Conservation (phyloP, 2,329 filamentous ascomycete genomes). For the Monosporascus sp. region DNA sequence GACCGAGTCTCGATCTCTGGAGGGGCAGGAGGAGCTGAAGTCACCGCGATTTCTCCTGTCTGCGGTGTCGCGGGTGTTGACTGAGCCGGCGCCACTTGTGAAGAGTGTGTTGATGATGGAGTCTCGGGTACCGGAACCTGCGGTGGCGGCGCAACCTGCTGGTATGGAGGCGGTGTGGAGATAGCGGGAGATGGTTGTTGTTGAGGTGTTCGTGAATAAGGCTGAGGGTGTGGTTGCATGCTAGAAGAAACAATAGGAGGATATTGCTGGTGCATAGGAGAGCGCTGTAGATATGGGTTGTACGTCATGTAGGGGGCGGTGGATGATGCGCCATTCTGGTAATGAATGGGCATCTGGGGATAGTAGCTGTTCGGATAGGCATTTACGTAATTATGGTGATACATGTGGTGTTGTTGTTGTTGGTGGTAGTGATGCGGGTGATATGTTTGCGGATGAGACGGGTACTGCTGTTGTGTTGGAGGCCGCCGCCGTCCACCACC, state of each 20-base stretch:
- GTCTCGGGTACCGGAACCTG: conserved; percentile 41
- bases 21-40: conserved; percentile 10
- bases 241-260: conserved; percentile 43
- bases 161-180: conserved; percentile 45
- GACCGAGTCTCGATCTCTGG: conserved; percentile 20
- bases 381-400: conserved; percentile 42
- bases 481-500: conserved; percentile 33
- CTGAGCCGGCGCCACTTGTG: conserved; percentile 32
- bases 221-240: conserved; percentile 33
- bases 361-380: conserved; percentile 47
- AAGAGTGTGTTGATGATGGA: conserved; percentile 49
- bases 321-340: conserved; percentile 48
- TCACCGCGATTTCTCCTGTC: conserved; percentile 18
- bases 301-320: conserved; percentile 44
- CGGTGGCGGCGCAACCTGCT: conserved; percentile 37
- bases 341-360: conserved; percentile 53
- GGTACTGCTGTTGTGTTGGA: conserved; percentile 28
- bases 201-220: conserved; percentile 39
- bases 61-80: conserved; percentile 45
- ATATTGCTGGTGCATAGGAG: conserved; percentile 46
- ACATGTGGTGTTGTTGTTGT: conserved; percentile 41
- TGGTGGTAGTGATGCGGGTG: conserved; percentile 34
- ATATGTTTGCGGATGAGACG: conserved; percentile 31
- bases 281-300: conserved; percentile 28
- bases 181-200: conserved; percentile 46